Base-by-base conservation (phyloP, 305 asterid species). In the Fraxinus velutina region DNA sequence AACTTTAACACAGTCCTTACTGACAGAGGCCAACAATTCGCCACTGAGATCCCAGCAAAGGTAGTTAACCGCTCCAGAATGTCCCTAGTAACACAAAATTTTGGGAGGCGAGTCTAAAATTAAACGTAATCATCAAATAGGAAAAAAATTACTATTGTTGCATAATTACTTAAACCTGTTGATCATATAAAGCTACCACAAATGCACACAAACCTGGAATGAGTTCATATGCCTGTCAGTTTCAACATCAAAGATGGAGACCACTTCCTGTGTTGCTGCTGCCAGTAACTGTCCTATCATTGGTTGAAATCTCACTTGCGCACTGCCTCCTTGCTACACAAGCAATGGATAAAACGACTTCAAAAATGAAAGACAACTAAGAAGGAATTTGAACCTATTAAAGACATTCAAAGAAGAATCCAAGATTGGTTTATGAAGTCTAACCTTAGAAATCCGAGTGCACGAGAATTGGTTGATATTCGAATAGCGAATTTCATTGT, bases 241-340 rank as follows among this genome's bases (percentile, higher is more conserved):
- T 85, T 96, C 99, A 74, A 93, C 98, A 80, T 96, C 99, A 88
- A 77, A 93, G 77, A 96, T 86, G 32, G 99, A 91, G 27, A 96
- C 95, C 87, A 89, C 90, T 80, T 96, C 93, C 76, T 92, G 94
- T 19, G 98, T 90, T 47, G 99, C 98, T 7, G 98, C 98, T 73
- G 99, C 99, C 84, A 96, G 84, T 77, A 89, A 83, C 72, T 90
- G 93, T 70, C 98, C 99, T 10, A 88, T 87, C 76, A 74, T 55
- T 78, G 99, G 97, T 78, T 94, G 98, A 87, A 96, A 96, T 84
- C 99, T 92, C 86, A 94, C 98, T 88, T 94, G 99, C 4, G 97
- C 92, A 75, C 91, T 91, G 85, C 98, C 98, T 84, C 93, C 94
- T 93, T 96, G 98, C 98, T 94, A 82, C 80, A 84, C 81, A 73